A percentile compares a stretch with the other conserved stretches of the same genome.
phyloP scores from a whole-genome alignment of 2,329 filamentous ascomycete species.

The Alternaria angustiovoidea region DNA sequence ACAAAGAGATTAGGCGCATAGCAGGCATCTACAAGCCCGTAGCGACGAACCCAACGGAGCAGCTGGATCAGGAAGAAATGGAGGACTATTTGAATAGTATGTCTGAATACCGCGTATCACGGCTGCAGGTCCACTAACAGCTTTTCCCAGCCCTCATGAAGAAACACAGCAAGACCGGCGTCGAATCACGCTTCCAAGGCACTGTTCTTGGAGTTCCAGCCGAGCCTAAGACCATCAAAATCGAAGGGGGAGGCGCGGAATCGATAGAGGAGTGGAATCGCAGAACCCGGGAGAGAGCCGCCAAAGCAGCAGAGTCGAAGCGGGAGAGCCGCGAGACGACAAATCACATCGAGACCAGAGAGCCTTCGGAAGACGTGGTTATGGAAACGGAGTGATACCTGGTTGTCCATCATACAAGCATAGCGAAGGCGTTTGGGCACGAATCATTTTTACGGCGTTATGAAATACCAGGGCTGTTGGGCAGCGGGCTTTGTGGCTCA shows the following conservation, averaged over 20 bases:
- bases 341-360: conserved; percentile 25
- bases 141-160: conserved; percentile 75
- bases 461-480: not conserved
- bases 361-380: conserved; percentile 32
- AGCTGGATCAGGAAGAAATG: conserved; percentile 54
- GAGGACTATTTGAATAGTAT: conserved; percentile 59
- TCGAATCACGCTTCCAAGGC: conserved; percentile 84
- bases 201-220: conserved; percentile 79
- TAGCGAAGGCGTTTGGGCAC: conserved; percentile 47
- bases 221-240: conserved; percentile 75
- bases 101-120: conserved; percentile 8
- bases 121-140: conserved; percentile 24
- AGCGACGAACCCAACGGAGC: conserved; percentile 54
- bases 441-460: conserved; percentile 25
- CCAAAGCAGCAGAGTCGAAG: conserved; percentile 33
- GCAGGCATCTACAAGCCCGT: conserved; percentile 68
- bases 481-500: not conserved
- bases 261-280: conserved; percentile 72
- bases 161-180: conserved; percentile 88
- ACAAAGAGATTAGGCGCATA: conserved; percentile 82
- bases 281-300: conserved; percentile 40
- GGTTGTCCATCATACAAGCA: conserved; percentile 29
- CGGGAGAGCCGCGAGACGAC: conserved; percentile 31
- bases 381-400: conserved; percentile 38
- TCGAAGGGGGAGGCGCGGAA: conserved; percentile 78